phyloP scores from a whole-genome alignment of 2,329 filamentous ascomycete genomes.

The Epicoccum sorghinum region DNA sequence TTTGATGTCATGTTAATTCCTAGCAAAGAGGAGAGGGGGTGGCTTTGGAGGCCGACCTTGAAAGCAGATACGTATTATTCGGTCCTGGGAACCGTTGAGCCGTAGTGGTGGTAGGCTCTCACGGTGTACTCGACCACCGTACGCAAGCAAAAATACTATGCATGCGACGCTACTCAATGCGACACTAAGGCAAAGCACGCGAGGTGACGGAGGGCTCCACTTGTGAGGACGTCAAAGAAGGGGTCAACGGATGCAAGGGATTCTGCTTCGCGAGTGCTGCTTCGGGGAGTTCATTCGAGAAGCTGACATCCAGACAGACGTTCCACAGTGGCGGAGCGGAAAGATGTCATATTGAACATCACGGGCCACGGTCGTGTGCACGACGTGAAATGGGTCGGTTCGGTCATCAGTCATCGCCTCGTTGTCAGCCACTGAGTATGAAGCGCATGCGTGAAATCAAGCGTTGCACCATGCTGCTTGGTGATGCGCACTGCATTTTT shows the following conservation, averaged over 20 bases:
- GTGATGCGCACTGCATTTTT: conserved; percentile 1
- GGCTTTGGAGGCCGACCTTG: neutral
- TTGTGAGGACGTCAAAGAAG: conserved; percentile 4
- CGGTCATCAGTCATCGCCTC: too few relatives aligned
- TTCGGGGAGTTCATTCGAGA: neutral
- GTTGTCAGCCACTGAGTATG: too few relatives aligned
- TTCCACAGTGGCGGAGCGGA: neutral
- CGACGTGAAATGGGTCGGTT: neutral
- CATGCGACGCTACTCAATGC: neutral
- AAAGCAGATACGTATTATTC: neutral
- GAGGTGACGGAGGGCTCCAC: conserved; percentile 4
- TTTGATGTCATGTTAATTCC: conserved; percentile 5
- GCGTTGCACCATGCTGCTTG: neutral
- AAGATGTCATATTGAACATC: neutral
- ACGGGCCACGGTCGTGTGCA: neutral
- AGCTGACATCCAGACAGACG: neutral
- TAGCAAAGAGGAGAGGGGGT: neutral
- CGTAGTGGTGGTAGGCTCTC: neutral
- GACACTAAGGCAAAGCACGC: neutral
- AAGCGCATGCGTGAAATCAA: neutral
- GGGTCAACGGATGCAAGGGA: neutral
- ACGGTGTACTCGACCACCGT: neutral
- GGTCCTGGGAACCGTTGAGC: neutral
- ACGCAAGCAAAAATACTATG: neutral
- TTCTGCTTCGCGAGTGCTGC: neutral